Base-by-base conservation (phyloP, 495 filamentous ascomycete species). In the Aspergillus baeticus region DNA sequence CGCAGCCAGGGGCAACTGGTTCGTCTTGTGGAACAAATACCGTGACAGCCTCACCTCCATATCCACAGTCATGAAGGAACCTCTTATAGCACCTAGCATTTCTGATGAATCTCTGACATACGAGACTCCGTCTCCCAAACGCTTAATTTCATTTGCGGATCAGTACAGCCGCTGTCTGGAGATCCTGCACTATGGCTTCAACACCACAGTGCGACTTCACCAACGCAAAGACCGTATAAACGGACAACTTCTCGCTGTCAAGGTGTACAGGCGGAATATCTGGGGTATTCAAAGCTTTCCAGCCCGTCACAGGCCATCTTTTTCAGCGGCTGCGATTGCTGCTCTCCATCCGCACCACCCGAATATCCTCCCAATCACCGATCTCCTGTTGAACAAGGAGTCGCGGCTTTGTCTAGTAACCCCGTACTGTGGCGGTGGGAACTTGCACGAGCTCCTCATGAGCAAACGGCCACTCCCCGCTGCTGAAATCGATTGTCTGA, bases 401-500 rank as follows among this genome's bases (percentile, higher is more conserved):
- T 26, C 36, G 10, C 46, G 61, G 20, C 48, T 66, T 11, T 63
- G 58, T 23, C 52, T 59, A n/a, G 63, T 63, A 2, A 59, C 61
- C 58, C 54, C 57, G 1, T 66, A 57, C 31, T 66, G 44, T 21
- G 45, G 31, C n/a, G 55, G 49, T 5, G 61, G 63, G 23, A 66
- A 36, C 36, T 44, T 66, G 7, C 55, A 51, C 11, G 13, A 45
- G 20, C 51, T 66, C 20, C 18, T 65, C 14, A n/a, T 43, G 14
- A 29, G 26, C 26, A 29, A 8, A 29, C 15, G 29, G n/a, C 42
- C 51, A 33, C 36, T 63, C 2, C 8, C 46, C 17, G 21, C 17
- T 3, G 55, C 31, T 20, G 55, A 60, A 37, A 44, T 57, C 1
- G 51, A 66, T 21, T 61, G 61, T 26, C 43, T 83, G 31, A 55